Conservation (phyloP, 1,139 yeast genomes). For the Saccharomyces hybrid region DNA sequence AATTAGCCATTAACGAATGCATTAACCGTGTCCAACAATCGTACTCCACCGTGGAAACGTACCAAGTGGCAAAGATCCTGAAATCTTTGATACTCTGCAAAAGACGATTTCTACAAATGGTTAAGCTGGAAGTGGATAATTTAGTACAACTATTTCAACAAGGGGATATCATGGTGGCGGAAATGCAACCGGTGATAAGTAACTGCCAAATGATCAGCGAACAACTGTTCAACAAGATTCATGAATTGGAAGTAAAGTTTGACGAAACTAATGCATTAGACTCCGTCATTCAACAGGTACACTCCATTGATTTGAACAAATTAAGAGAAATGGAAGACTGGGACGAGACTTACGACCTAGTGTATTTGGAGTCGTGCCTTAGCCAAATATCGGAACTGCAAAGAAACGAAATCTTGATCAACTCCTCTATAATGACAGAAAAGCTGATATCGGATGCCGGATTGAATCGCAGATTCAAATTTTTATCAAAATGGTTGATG, state of each 20-base stretch:
- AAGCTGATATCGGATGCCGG: constrained; percentile 25
- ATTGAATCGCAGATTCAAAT: constrained; percentile 17
- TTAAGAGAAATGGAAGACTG: constrained; percentile 50
- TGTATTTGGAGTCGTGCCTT: constrained; percentile 38
- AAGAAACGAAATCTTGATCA: constrained; percentile 48
- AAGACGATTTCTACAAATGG: constrained; percentile 45
- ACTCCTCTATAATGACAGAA: constrained; percentile 46
- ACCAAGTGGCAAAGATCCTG: constrained; percentile 40
- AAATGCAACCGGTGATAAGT: background rate
- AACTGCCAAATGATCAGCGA: constrained; percentile 6
- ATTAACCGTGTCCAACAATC: constrained; percentile 36
- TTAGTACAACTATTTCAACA: constrained; percentile 15
- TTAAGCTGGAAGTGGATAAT: constrained; percentile 35
- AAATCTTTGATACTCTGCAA: constrained; percentile 45
- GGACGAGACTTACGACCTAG: constrained; percentile 38
- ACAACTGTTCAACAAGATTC: constrained; percentile 36
- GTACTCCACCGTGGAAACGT: constrained; percentile 40
- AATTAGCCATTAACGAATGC: constrained; percentile 37
- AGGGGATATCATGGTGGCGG: constrained; percentile 1
- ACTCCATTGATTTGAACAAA: constrained; percentile 37
- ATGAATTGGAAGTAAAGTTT: constrained; percentile 46
- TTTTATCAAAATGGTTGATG: constrained; percentile 17
- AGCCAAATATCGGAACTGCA: constrained; percentile 40
- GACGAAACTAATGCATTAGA: constrained; percentile 46
- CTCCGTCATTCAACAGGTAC: constrained; percentile 38